Conservation (phyloP, 441 rosid genomes). For the Pelargonium cotyledonis region DNA sequence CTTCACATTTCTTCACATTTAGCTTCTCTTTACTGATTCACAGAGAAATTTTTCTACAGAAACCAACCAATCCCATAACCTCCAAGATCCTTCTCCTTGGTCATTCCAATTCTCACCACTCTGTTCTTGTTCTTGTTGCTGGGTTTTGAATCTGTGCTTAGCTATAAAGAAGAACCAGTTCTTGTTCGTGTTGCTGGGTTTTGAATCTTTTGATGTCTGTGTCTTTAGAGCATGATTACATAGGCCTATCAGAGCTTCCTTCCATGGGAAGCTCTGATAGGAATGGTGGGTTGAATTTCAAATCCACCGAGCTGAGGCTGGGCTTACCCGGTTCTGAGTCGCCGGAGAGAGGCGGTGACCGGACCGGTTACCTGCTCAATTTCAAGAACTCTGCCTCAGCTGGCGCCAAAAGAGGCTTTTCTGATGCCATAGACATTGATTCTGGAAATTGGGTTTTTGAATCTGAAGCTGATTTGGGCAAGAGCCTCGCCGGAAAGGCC, state of each 20-base stretch:
- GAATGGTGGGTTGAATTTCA: conserved; percentile 36
- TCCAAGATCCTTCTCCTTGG: background rate
- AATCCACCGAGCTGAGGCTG: conserved; percentile 74
- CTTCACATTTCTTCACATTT: background rate
- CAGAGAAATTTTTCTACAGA: background rate
- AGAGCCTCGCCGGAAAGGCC: conserved; percentile 14
- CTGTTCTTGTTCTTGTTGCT: conserved; percentile 9
- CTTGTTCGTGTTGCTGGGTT: conserved; percentile 11
- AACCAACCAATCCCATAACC: background rate
- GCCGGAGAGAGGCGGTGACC: conserved; percentile 36
- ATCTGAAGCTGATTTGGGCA: conserved; percentile 25
- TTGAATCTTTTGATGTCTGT: conserved; percentile 34
- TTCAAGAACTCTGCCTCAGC: conserved; percentile 38
- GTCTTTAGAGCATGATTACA: conserved; percentile 48
- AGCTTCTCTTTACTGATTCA: background rate
- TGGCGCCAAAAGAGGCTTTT: conserved; percentile 60
- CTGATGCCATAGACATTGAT: conserved; percentile 47
- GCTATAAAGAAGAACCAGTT: background rate
- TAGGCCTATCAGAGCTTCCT: conserved; percentile 47
- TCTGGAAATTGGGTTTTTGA: conserved; percentile 52
- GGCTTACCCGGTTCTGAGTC: conserved; percentile 77
- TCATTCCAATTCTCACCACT: background rate
- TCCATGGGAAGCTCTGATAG: conserved; percentile 46
- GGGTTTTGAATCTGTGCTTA: conserved; percentile 8
- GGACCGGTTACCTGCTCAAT: conserved; percentile 3